Base-by-base conservation (phyloP, 495 filamentous ascomycete genomes). In the Acidiella bohemica region DNA sequence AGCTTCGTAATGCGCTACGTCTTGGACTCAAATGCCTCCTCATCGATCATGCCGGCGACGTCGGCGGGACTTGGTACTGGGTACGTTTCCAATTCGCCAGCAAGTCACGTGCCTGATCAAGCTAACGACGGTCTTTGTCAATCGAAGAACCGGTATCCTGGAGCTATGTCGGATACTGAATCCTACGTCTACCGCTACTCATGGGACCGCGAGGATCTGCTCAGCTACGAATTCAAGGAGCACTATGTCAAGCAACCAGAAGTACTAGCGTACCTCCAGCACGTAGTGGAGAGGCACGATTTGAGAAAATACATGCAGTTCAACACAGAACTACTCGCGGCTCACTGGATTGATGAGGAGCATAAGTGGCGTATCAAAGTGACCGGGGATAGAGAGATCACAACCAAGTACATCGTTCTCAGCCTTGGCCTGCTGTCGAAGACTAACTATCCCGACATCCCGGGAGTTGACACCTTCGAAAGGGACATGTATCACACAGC, bases 401-500 rank as follows among this genome's bases (percentile, higher is more conserved):
- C 36, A 14, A 49, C 45, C 36, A 39, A 49, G 20, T 31, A 55
- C 14, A 24, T 62, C n/a, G 37, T 62, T 29, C 56, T 53, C 18
- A 58, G 47, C 13, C 46, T 54, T 22, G 58, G 59, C 16, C 47
- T 60, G 34, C 45, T 62, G 21, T 59, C 39, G 16, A 25, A 36
- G 18, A 25, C 17, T 4, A 49, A 43, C 23, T 55, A 49, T 48
- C 62, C 62, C 11, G 40, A 54, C 9, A 56, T 62, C 14, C 32
- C 42, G 23, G 56, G 56, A 4, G 16, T 65, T 12, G 41, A 59
- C 13, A 53, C 41, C 13, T 63, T 63, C 49, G 56, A 59, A 38
- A 59, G 61, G 7, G 26, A 42, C 48, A 67, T 70, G 49, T 65
- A 64, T 17, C 74, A 72, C 63, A 63, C 66, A 39, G 66, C 59